phyloP scores from a whole-genome alignment of 345 rosid genomes.

The Acer campestre region DNA sequence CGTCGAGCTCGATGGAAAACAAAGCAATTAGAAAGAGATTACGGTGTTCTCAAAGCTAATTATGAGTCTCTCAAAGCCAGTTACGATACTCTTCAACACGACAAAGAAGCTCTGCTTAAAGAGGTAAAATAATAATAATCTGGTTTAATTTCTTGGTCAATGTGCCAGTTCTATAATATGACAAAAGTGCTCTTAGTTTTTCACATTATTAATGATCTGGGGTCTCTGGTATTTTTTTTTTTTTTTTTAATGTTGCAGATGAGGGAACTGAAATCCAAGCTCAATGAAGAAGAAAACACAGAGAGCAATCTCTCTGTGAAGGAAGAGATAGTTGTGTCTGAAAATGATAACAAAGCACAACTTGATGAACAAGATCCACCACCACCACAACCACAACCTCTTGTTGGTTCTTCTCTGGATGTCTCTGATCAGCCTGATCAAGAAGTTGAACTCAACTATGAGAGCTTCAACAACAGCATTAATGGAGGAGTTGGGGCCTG shows the following conservation, averaged over 20 bases:
- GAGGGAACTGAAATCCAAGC: slow-evolving; percentile 71
- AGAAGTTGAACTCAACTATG: slow-evolving; percentile 37
- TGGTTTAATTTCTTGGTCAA: slow-evolving; percentile 1
- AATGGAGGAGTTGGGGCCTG: slow-evolving; percentile 18
- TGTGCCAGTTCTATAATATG: not conserved
- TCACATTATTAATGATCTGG: not conserved
- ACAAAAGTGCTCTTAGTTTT: not conserved
- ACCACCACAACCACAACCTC: not conserved
- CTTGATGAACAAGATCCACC: slow-evolving; percentile 18
- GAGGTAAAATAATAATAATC: slow-evolving; percentile 45
- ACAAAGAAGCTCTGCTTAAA: slow-evolving; percentile 75
- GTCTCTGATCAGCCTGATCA: slow-evolving; percentile 28
- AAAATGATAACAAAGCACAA: slow-evolving; percentile 30
- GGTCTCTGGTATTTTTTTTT: not conserved
- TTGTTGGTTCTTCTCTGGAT: slow-evolving; percentile 26
- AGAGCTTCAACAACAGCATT: slow-evolving; percentile 39
- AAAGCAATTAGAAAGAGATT: slow-evolving; percentile 77
- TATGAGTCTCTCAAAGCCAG: slow-evolving; percentile 61
- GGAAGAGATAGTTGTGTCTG: slow-evolving; percentile 54
- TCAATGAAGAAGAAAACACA: slow-evolving; percentile 49
- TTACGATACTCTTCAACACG: slow-evolving; percentile 68
- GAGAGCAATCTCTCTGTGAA: slow-evolving; percentile 70
- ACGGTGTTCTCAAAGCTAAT: slow-evolving; percentile 53
- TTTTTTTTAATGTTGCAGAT: slow-evolving; percentile 43
- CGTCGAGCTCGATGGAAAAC: slow-evolving; percentile 92